phyloP scores from a whole-genome alignment of 495 filamentous ascomycete genomes.

The Umbilicaria muhlenbergii region DNA sequence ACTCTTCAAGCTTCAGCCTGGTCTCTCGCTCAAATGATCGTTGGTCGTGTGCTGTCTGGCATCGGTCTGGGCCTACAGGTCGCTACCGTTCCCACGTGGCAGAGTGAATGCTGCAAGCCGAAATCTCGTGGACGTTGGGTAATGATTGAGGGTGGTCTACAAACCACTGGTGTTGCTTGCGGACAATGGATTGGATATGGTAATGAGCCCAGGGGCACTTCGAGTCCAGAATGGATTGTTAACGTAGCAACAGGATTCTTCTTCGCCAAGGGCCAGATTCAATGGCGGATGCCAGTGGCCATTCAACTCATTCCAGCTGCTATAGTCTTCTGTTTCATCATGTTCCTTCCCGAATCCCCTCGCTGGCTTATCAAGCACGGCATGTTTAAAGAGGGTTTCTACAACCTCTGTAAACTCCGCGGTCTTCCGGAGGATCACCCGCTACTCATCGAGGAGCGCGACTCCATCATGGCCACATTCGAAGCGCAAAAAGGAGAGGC shows the following conservation, averaged over 20 bases:
- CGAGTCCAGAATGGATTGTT: too few relatives aligned
- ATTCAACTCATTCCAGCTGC: too few relatives aligned
- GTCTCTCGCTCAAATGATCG: constrained; percentile 25
- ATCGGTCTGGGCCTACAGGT: constrained; percentile 14
- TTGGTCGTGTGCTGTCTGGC: constrained; percentile 26
- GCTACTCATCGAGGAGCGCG: constrained; percentile 24
- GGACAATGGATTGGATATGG: constrained; percentile 6
- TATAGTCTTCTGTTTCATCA: constrained; percentile 15
- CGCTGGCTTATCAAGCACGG: constrained; percentile 31
- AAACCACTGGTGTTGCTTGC: not conserved
- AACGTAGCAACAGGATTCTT: not conserved
- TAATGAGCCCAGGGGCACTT: constrained; percentile 9
- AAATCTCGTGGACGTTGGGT: constrained; percentile 12
- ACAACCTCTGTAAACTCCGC: not conserved
- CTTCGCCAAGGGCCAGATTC: constrained; percentile 12
- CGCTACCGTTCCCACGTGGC: constrained; percentile 13
- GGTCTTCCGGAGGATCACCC: constrained; percentile 36
- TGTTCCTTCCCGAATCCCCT: constrained; percentile 39
- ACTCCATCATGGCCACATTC: constrained; percentile 9
- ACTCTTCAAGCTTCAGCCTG: constrained; percentile 16
- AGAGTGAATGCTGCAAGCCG: constrained; percentile 11
- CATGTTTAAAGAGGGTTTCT: constrained; percentile 36
- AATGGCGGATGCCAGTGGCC: constrained; percentile 13
- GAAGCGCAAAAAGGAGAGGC: constrained; percentile 6
- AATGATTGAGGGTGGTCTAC: not conserved